These are phyloP conservation scores for Tylopilus subfusipes DNA, from an alignment of 768 basidiomycete species.

Conservation along the genomic window DNA sequence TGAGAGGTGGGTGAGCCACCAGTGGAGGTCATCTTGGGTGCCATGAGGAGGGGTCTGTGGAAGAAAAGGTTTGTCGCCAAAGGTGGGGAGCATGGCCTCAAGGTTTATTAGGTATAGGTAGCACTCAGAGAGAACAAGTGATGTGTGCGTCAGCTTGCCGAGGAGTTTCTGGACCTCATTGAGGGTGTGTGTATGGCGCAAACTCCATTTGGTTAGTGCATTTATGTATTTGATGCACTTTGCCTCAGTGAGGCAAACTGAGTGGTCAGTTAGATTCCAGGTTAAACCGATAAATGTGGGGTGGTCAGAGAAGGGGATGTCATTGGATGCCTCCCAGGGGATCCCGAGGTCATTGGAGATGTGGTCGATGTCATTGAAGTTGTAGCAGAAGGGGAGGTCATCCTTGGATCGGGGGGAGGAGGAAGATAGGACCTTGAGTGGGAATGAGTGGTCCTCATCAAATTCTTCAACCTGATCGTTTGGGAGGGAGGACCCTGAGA, in stretches of 20 bases:
- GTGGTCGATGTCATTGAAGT: neutral
- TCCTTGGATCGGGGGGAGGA: neutral
- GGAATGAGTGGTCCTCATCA: neutral
- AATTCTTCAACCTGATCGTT: too few relatives aligned
- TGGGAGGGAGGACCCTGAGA: too few relatives aligned
- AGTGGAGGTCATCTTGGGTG: accelerated
- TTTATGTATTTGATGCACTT: neutral
- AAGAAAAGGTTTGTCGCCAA: constrained; percentile 33
- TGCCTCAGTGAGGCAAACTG: neutral
- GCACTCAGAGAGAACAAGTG: constrained; percentile 27
- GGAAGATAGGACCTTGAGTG: neutral
- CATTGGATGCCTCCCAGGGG: neutral
- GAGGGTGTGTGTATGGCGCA: neutral
- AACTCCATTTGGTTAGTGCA: accelerated
- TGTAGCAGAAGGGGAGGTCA: neutral
- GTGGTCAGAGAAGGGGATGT: neutral
- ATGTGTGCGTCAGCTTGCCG: constrained; percentile 22
- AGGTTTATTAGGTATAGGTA: constrained; percentile 11
- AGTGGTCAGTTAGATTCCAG: neutral
- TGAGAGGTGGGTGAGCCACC: neutral
- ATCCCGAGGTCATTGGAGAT: neutral
- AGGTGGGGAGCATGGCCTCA: constrained; percentile 40
- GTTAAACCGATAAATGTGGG: neutral
- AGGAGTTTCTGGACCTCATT: neutral
- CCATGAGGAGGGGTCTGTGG: constrained; percentile 10